phyloP scores from a whole-genome alignment of 208 protist genomes.

The Angomonas deanei region DNA sequence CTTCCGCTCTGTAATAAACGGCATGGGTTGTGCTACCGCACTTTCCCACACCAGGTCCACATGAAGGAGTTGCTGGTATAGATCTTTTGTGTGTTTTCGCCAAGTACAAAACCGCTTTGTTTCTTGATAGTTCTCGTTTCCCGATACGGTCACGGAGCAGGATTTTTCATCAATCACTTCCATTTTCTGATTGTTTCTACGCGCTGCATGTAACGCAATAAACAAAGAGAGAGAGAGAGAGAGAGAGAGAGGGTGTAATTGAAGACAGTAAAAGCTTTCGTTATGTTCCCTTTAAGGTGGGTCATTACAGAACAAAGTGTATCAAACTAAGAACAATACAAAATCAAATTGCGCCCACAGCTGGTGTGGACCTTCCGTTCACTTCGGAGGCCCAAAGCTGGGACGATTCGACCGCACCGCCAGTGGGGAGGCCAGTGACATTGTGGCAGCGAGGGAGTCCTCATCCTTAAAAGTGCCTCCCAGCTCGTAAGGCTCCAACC shows the following conservation, averaged over 20 bases:
- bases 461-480: background rate
- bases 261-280: no score
- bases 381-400: background rate
- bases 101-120: conserved; percentile 71
- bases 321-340: background rate
- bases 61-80: conserved; percentile 85
- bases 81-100: conserved; percentile 81
- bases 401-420: background rate
- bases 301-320: no score
- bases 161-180: background rate
- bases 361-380: background rate
- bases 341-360: background rate
- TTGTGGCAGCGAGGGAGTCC: background rate
- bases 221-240: conserved; percentile 1
- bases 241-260: background rate
- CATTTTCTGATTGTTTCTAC: no score
- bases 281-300: no score
- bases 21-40: conserved; percentile 70
- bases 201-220: no score
- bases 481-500: conserved; percentile 9
- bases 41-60: conserved; percentile 88
- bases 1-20: conserved; percentile 58
- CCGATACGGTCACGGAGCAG: background rate
- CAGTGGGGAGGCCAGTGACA: background rate
- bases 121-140: conserved; percentile 61